These are phyloP conservation scores for Plectosphaerella cucumerina DNA, from an alignment of 2,329 filamentous ascomycete genomes.

Conservation along the genomic window DNA sequence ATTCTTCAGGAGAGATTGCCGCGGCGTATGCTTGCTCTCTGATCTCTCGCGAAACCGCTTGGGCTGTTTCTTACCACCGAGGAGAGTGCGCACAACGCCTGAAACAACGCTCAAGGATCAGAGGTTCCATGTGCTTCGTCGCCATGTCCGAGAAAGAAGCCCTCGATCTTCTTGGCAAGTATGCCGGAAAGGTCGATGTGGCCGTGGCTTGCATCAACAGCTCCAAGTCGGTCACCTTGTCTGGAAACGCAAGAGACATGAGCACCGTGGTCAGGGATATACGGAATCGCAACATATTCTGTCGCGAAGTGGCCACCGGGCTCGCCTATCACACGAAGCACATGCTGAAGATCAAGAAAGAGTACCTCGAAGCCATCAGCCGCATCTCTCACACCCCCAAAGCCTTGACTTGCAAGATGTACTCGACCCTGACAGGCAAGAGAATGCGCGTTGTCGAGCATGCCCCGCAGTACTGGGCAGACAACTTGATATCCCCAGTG, in stretches of 20 bases:
- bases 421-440: conserved; percentile 36
- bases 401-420: conserved; percentile 22
- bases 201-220: conserved; percentile 42
- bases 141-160: conserved; percentile 25
- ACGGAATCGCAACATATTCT: conserved; percentile 23
- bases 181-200: conserved; percentile 12
- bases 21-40: conserved; percentile 35
- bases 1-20: conserved; percentile 44
- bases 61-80: conserved; percentile 36
- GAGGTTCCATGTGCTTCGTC: conserved; percentile 38
- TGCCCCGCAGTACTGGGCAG: conserved; percentile 36
- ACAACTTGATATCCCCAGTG: conserved; percentile 41
- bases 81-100: conserved; percentile 29
- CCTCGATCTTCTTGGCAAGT: conserved; percentile 19
- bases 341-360: conserved; percentile 32
- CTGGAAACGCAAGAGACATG: conserved; percentile 30
- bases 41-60: conserved; percentile 31
- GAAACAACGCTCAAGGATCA: conserved; percentile 18
- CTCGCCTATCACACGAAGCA: conserved; percentile 41
- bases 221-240: conserved; percentile 37
- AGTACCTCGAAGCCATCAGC: conserved; percentile 21
- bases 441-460: background rate
- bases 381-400: background rate
- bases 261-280: conserved; percentile 25
- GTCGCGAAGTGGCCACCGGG: conserved; percentile 29